These are phyloP conservation scores for Phytophthora pseudosyringae DNA, from an alignment of 352 stramenopile species.

Conservation along the genomic window DNA sequence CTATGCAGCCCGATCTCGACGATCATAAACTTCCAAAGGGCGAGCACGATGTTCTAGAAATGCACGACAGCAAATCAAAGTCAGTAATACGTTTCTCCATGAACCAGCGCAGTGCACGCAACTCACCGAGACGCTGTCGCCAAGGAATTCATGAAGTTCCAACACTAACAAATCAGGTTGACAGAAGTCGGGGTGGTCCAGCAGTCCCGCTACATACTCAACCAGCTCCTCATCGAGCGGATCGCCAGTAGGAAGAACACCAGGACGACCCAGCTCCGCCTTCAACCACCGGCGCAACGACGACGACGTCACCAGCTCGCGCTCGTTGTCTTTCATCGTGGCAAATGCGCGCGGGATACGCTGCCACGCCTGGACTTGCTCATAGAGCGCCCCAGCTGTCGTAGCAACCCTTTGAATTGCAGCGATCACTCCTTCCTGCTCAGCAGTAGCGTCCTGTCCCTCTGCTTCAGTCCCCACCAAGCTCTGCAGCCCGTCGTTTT, in stretches of 20 bases:
- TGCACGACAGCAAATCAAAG: conserved; percentile 4
- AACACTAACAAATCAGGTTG: conserved; percentile 66
- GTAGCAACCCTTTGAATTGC: conserved; percentile 35
- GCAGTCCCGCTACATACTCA: conserved; percentile 65
- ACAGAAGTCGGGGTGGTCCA: conserved; percentile 77
- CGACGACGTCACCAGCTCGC: conserved; percentile 14
- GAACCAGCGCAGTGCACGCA: conserved; percentile 4
- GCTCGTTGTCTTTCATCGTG: conserved; percentile 38
- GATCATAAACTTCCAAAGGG: conserved; percentile 79
- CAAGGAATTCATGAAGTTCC: conserved; percentile 80
- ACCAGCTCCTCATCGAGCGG: conserved; percentile 66
- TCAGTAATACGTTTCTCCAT: not conserved
- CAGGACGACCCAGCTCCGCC: conserved; percentile 50
- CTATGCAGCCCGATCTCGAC: conserved; percentile 60
- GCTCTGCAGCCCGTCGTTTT: conserved; percentile 16
- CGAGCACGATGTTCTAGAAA: conserved; percentile 63
- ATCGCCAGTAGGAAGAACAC: conserved; percentile 33
- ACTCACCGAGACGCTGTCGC: conserved; percentile 41
- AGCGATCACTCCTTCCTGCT: conserved; percentile 22
- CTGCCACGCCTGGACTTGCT: conserved; percentile 50
- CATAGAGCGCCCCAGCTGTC: conserved; percentile 48
- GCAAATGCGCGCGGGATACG: conserved; percentile 56
- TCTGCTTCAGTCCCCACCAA: conserved; percentile 22
- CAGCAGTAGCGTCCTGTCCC: not conserved
- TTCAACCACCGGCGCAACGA: conserved; percentile 52